Evolutionary conservation across 2,329 filamentous ascomycete species (phyloP), one percentile per base, ranked within the genome.

Genomic region (Pseudopyrenochaeta lycopersici): DNA sequence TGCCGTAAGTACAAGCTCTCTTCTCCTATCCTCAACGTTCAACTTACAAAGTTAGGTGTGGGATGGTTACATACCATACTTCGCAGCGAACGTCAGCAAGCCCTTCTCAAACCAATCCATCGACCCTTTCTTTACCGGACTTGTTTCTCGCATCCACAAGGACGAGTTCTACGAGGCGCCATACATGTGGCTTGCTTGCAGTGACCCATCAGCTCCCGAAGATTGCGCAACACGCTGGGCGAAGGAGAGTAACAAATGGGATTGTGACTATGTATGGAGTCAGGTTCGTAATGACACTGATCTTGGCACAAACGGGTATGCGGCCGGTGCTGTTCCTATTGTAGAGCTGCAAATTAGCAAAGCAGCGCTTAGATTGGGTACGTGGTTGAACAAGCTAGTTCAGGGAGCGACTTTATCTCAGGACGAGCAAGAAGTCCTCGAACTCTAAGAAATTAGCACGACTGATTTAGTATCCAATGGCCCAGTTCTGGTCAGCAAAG

Each of bases 291-390:
- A 72, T 17, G 62, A 62, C 11, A 72, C 64, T 1, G 73, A 77
- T 60, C 62, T 77, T 12, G 66, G 69, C 0, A 71, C 63, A 5
- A 66, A 70, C 45, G 76, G 75, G 4, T 78, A 78, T 52, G 75
- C 76, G 4, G 48, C 58, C 17, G 72, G 72, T 5, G 76, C 68
- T n/a, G 71, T 72, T 32, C 75, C 75, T 1, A 75, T 78, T 20
- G 70, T 77, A 4, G 76, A 78, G 56, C 23, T 78, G 32, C 76
- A 78, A 52, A 72, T 78, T 29, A 76, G 73, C 49, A 78, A 78
- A 52, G 75, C 76, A 7, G 74, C 74, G 4, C 58, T 77, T 43
- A 67, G 76, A 43, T 42, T 78, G 31, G 76, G 62, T 4, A 75
- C 71, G 5, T 78, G 75, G 76, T 56, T 78, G 45, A 77, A 78